Evolutionary conservation across 2,329 filamentous ascomycete species (phyloP).

Genomic region (Stachybotrys chlorohalonatus): DNA sequence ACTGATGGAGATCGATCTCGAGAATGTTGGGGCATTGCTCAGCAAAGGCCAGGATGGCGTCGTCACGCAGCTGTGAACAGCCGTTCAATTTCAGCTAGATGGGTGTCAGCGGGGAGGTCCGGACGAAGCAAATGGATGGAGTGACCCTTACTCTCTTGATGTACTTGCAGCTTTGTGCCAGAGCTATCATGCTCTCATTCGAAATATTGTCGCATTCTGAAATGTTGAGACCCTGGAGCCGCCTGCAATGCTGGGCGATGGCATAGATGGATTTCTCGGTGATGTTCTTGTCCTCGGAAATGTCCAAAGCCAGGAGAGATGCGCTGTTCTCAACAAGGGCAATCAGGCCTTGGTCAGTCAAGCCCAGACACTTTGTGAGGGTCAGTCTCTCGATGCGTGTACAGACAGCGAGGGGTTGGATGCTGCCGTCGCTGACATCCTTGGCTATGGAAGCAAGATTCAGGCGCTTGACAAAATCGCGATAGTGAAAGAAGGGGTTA

Average conservation of each 20-base stretch:
- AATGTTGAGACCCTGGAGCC: conserved; percentile 88
- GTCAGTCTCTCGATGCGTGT: conserved; percentile 89
- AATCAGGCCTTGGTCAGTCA: conserved; percentile 78
- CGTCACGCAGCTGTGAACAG: conserved; percentile 75
- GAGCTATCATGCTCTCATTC: conserved; percentile 71
- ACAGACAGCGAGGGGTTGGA: conserved; percentile 73
- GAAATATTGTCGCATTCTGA: conserved; percentile 78
- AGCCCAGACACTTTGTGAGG: conserved; percentile 74
- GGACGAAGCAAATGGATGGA: neutral
- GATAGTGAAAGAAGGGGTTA: conserved; percentile 80
- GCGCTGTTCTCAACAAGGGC: conserved; percentile 70
- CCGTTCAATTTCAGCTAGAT: conserved; percentile 84
- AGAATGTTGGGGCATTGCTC: conserved; percentile 84
- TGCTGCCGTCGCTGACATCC: conserved; percentile 78
- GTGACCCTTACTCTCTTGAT: conserved; percentile 65
- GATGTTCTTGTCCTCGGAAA: conserved; percentile 76
- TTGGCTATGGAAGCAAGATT: conserved; percentile 75
- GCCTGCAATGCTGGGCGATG: conserved; percentile 72
- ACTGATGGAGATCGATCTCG: conserved; percentile 91
- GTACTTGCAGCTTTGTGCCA: conserved; percentile 75
- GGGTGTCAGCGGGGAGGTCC: conserved; percentile 16
- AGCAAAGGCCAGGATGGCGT: conserved; percentile 76
- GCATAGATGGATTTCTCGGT: conserved; percentile 72
- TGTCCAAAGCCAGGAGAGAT: conserved; percentile 79
- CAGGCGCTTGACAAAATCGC: conserved; percentile 81